Base-by-base conservation (phyloP, 192 early-diverging fungal species). In the Coemansia sp. region DNA sequence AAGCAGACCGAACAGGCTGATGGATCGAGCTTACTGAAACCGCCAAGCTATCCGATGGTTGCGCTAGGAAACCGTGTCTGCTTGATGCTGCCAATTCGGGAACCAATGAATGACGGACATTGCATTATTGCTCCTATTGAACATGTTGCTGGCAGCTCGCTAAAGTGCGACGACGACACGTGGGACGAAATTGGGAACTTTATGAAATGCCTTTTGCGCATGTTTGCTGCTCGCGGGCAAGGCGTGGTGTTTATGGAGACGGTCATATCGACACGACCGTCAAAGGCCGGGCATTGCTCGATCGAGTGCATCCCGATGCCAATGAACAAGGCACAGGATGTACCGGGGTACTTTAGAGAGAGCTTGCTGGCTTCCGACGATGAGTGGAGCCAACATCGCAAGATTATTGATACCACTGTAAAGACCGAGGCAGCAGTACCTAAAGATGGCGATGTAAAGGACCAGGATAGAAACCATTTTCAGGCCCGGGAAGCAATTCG, bases 121-220 rank as follows among this genome's bases (percentile, higher is more conserved):
- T 96, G 94, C 79, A 70, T 92, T 45, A 97, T 99, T 68, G 91
- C 94, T 6, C 97, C 97, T 14, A 63, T 92, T 11, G 87, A 95
- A 57, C 97, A 99, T 64, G 82, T 87, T 27, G 66, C 87, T 0
- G 79, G 79, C 11, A 90, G 91, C 6, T 93, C 89, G 11, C 74
- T 99, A 29, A 90, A 93, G 65, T 91, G 88, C 51, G 93, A 96
- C 51, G 94, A 99, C 59, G 92, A 93, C 64, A 83, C 82, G 11
- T 97, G 95, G 95, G 90, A 90, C 51, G 97, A 99, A 72, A 93
- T 99, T 32, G 66, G 86, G 67, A 99, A 97, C 66, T 99, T 99
- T 75, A 89, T 93, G 88, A 99, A 99, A 67, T 93, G 89, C 65
- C 73, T 99, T 45, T 89, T 94, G 53, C 87, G 85, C 57, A 95